Percentiles rank a stretch among this genome's conserved stretches.
These are phyloP conservation scores for Termitomyces sp. DNA, from an alignment of 768 basidiomycete genomes.

Conservation along the genomic window DNA sequence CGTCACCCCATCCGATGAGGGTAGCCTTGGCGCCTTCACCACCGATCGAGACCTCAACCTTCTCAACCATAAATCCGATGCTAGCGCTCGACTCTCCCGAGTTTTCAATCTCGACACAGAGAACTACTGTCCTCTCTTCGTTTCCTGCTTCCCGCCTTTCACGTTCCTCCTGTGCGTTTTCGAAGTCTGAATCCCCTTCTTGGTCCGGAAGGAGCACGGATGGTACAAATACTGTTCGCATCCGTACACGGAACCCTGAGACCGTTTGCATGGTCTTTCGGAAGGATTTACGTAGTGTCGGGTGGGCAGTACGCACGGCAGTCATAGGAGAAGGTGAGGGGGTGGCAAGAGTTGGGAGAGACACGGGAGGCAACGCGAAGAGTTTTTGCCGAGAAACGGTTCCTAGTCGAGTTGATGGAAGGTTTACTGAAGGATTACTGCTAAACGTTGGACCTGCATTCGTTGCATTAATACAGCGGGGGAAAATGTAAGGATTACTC, in stretches of 20 bases:
- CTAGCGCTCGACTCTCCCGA: constrained; percentile 55
- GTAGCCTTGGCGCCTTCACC: constrained; percentile 52
- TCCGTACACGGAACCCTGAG: constrained; percentile 83
- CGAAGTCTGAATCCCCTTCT: constrained; percentile 22
- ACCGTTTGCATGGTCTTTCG: constrained; percentile 73
- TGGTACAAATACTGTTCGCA: constrained; percentile 93
- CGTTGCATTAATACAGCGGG: background rate
- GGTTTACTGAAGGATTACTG: constrained; percentile 27
- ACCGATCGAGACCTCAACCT: constrained; percentile 68
- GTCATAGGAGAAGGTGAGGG: constrained; percentile 48
- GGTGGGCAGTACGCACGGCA: constrained; percentile 41
- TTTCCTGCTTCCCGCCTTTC: constrained; percentile 61
- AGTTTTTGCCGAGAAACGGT: constrained; percentile 60
- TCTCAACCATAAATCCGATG: constrained; percentile 72
- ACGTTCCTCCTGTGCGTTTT: constrained; percentile 43
- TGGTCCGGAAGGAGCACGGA: constrained; percentile 63
- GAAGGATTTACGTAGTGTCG: constrained; percentile 82
- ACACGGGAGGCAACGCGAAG: constrained; percentile 53
- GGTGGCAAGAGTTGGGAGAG: constrained; percentile 33
- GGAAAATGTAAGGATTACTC: constrained; percentile 12
- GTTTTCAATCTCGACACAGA: constrained; percentile 92
- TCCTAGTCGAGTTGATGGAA: constrained; percentile 72
- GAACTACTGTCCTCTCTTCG: constrained; percentile 79
- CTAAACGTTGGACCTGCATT: constrained; percentile 41
- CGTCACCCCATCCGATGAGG: constrained; percentile 52